Base-by-base conservation (phyloP, 2,329 filamentous ascomycete species). In the Stachybotrys chartarum region DNA sequence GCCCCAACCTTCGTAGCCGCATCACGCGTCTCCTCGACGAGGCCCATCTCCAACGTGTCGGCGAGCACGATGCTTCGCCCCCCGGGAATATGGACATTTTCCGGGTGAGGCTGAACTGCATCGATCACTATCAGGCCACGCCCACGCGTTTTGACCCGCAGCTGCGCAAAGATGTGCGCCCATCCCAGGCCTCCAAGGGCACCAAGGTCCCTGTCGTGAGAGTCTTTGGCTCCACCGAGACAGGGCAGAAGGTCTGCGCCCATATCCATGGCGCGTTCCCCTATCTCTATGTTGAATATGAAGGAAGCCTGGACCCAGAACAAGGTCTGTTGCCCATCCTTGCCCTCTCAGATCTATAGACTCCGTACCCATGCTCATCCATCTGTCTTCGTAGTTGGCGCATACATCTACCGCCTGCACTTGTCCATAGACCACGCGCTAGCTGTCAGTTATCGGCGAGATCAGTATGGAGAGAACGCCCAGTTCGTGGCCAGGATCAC, bases 221-320 rank as follows among this genome's bases (percentile, higher is more conserved):
- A 60, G 82, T 95, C 11, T 99, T 97, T 72, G 94, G 94, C 1
- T 86, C 91, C 4, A 97, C 93, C 1, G 91, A 96, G 69, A 94
- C 91, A 0, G 94, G 94, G 0, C 92, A 97, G 72, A 97, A 95
- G 68, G 91, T 97, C 16, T 97, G 94, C 74, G 90, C 90, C 32
- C 94, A 99, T 74, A 84, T 99, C 55, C 94, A 97, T 71, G 94
- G 95, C 57, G 91, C 90, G 24, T 92, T 99, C 64, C 94, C 94
- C 1, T 99, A 99, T 68, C 76, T 97, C n/a, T 97, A 91, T 68
- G 78, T 99, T 55, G 87, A 93, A 69, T 96, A 96, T 69, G 77
- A 80, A 51, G 91, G 89, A 24, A 81, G 81, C 62, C 70, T 94
- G 57, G 78, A 78, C 46, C 76, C 79, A 10, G 80, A 88, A 59